Conservation (phyloP, 129 eudicot species). For the Mikania micrantha region DNA sequence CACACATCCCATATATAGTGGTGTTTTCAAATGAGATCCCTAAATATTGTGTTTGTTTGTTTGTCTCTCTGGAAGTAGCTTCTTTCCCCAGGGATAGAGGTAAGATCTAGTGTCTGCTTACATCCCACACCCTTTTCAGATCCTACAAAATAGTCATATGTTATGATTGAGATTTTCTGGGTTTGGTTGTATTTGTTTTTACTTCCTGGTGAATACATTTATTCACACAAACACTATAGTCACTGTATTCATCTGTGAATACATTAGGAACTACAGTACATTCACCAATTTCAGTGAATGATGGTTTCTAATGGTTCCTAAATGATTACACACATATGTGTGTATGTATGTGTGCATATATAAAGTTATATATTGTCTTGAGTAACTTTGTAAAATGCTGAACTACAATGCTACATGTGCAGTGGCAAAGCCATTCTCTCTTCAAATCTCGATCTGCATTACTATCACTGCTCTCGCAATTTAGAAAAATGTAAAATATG, state of each 20-base stretch:
- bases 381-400: background rate
- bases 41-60: too few relatives aligned
- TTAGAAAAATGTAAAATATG: conserved; percentile 86
- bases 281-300: background rate
- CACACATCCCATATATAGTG: background rate
- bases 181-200: too few relatives aligned
- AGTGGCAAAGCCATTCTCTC: conserved; percentile 84
- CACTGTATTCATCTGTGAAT: background rate
- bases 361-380: background rate
- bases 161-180: too few relatives aligned
- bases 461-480: conserved; percentile 80
- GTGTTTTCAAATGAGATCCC: background rate
- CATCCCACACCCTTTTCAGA: too few relatives aligned
- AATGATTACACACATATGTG: background rate
- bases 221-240: too few relatives aligned
- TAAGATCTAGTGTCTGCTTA: too few relatives aligned
- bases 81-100: too few relatives aligned
- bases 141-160: too few relatives aligned
- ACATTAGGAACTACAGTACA: background rate
- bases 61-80: too few relatives aligned
- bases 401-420: conserved; percentile 22
- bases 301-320: background rate
- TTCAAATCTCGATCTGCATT: conserved; percentile 76
- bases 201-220: background rate
- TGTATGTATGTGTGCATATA: background rate